These are phyloP conservation scores for Sporisorium graminicola DNA, from an alignment of 1,284 basidiomycete genomes.

Conservation along the genomic window DNA sequence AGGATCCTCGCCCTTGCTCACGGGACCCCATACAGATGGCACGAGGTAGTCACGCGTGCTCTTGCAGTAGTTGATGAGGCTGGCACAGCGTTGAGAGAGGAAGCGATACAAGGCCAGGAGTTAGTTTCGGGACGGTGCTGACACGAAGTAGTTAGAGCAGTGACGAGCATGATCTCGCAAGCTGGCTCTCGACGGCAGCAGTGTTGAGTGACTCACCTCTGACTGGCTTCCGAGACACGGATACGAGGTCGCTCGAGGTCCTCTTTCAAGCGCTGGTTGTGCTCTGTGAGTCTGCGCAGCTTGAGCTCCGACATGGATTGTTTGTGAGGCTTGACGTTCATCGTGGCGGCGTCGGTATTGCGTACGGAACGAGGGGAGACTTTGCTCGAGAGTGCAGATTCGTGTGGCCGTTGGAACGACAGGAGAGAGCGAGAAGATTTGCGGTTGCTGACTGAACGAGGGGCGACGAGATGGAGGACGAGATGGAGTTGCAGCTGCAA, in stretches of 20 bases:
- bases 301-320: conserved; percentile 90
- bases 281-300: conserved; percentile 89
- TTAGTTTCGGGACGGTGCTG: neutral
- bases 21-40: conserved; percentile 92
- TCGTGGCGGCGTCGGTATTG: conserved; percentile 63
- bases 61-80: conserved; percentile 91
- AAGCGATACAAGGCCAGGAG: neutral
- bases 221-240: conserved; percentile 88
- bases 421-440: no score
- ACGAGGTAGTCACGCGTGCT: conserved; percentile 88
- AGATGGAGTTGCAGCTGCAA: neutral
- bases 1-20: conserved; percentile 87
- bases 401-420: neutral
- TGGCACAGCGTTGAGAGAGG: conserved; percentile 60
- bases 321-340: conserved; percentile 77
- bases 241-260: conserved; percentile 88
- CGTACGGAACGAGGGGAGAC: neutral
- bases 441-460: no score
- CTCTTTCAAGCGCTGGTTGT: conserved; percentile 90
- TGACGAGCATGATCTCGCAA: neutral
- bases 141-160: neutral
- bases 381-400: neutral
- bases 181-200: neutral
- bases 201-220: conserved; percentile 75
- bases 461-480: no score